Base-by-base conservation (phyloP, 2,329 filamentous ascomycete species). In the Aspergillus pseudoglaucus region DNA sequence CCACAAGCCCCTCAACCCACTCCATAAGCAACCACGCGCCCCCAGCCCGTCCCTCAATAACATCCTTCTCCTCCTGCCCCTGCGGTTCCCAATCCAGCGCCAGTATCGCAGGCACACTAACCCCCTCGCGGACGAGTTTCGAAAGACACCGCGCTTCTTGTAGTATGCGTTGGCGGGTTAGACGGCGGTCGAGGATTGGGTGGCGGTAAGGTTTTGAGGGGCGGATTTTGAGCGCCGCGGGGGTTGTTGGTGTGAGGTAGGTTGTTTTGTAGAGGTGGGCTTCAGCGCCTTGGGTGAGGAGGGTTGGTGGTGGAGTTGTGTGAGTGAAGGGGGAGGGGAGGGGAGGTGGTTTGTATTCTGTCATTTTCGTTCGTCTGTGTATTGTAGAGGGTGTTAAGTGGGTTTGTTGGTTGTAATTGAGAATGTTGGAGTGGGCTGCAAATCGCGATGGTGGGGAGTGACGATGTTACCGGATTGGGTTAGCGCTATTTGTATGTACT, bases 251-350 rank as follows among this genome's bases (percentile, higher is more conserved):
- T 1, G 78, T 67, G 47, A 96, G 83, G 72, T 88, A 94, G 47
- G 81, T 84, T 15, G 88, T 91, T 68, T 83, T 85, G 81, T 94
- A 97, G 64, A 98, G 82, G 55, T 91, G 88, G 51, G 88, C 90
- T 80, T 98, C 93, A 65, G 93, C 93, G 71, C 93, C 93, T 77
- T 97, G 93, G 48, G 88, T 85, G 59, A 97, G 81, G 62, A 95
- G 86, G 43, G 65, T 69, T 53, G 88, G 82, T 43, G 80, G 69
- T 57, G 81, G 74, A 52, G 79, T 74, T 65, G 80, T 79, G 72
- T 82, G 74, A 49, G 76, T 75, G 68, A 90, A 85, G 57, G 85
- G 78, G 30, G 75, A 68, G 33, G 85, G 85, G 53, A 88, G 82
- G 56, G 61, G 53, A 6, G 66, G 68, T 6, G 64, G 63, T 38